These are phyloP conservation scores for Mortierella sp. DNA, from an alignment of 371 early-diverging fungal genomes.

Conservation along the genomic window DNA sequence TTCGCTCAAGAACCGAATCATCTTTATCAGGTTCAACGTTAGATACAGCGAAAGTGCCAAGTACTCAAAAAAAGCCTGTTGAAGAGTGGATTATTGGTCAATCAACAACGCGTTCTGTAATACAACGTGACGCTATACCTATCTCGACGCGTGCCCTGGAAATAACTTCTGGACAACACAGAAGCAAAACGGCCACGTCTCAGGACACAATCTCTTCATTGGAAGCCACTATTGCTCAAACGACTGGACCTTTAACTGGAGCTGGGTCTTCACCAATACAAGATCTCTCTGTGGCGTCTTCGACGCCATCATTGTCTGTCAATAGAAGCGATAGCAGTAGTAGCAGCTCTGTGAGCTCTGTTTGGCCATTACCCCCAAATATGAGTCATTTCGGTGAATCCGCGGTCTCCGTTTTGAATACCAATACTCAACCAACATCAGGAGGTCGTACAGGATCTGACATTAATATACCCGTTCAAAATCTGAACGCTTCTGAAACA, in stretches of 20 bases:
- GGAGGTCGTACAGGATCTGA: not conserved
- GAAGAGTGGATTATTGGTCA: slow-evolving; percentile 49
- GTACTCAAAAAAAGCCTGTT: slow-evolving; percentile 17
- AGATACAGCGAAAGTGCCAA: not conserved
- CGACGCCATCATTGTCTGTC: slow-evolving; percentile 1
- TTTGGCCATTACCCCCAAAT: slow-evolving; percentile 33
- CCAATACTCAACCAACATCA: not conserved
- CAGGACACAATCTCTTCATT: not conserved
- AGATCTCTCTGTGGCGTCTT: not conserved
- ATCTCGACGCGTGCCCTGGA: slow-evolving; percentile 34
- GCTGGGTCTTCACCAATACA: not conserved
- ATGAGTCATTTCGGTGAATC: not conserved
- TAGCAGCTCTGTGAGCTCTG: slow-evolving; percentile 1
- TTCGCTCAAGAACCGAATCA: slow-evolving; percentile 8
- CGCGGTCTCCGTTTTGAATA: not conserved
- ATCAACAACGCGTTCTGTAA: slow-evolving; percentile 10
- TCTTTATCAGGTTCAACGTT: not conserved
- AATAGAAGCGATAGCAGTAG: not conserved
- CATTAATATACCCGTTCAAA: slow-evolving; percentile 7
- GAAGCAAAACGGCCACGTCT: not conserved
- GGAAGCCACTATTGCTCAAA: not conserved
- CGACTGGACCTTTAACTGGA: not conserved
- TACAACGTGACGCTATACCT: slow-evolving; percentile 44
- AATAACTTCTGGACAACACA: slow-evolving; percentile 16
- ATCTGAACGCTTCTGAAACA: not conserved